These are phyloP conservation scores for Termitomyces eurrhizus DNA, from an alignment of 768 basidiomycete genomes.

Conservation along the genomic window DNA sequence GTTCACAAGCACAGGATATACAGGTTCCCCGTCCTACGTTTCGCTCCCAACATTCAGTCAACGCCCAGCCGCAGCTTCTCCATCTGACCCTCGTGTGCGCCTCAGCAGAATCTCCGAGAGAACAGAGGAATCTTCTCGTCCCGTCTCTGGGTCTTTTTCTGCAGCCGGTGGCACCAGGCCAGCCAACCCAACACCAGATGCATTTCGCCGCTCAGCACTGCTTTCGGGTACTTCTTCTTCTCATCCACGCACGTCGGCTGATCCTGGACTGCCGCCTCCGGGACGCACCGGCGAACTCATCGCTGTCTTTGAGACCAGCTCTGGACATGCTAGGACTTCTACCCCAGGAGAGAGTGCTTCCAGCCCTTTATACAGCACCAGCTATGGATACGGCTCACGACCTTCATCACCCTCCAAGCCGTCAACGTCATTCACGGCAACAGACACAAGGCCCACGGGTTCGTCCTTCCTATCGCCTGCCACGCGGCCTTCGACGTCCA, in stretches of 20 bases:
- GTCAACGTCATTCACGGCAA: constrained; percentile 33
- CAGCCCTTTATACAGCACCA: constrained; percentile 32
- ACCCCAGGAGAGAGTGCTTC: constrained; percentile 38
- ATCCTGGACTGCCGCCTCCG: constrained; percentile 48
- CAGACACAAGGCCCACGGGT: constrained; percentile 26
- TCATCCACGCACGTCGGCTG: constrained; percentile 58
- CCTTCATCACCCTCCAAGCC: constrained; percentile 47
- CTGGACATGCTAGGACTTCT: constrained; percentile 54
- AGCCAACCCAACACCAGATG: constrained; percentile 40
- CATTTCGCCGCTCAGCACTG: constrained; percentile 42
- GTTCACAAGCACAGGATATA: constrained; percentile 34
- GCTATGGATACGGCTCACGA: constrained; percentile 36
- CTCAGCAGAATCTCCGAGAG: constrained; percentile 78
- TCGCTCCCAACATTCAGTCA: constrained; percentile 37
- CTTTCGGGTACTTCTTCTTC: constrained; percentile 31
- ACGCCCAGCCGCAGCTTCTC: constrained; percentile 29
- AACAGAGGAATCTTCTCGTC: constrained; percentile 71
- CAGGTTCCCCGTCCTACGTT: constrained; percentile 44
- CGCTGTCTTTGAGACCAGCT: constrained; percentile 61
- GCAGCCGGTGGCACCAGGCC: constrained; percentile 32
- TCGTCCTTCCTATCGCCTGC: constrained; percentile 44
- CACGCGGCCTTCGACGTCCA: constrained; percentile 18
- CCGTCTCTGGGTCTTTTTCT: constrained; percentile 41
- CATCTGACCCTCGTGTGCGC: constrained; percentile 36
- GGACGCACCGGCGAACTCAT: constrained; percentile 68